Conservation (phyloP, 2,329 filamentous ascomycete genomes). For the Teratosphaeria pseudoeucalypti region DNA sequence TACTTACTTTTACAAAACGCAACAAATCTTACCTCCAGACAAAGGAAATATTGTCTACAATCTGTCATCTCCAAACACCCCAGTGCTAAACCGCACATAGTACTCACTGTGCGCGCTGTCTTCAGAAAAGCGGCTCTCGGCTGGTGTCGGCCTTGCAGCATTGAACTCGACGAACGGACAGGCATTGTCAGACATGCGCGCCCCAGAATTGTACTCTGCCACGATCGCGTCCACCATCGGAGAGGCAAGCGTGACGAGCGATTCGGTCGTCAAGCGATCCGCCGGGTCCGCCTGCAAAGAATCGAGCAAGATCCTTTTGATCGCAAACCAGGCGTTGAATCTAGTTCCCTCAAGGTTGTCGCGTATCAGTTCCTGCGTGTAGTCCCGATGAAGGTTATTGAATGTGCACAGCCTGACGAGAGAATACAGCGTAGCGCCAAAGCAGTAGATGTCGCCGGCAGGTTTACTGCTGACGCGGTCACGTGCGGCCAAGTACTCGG, state of each 20-base stretch:
- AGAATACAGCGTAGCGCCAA: constrained; percentile 15
- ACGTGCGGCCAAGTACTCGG: not conserved
- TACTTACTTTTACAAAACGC: not conserved
- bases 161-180: not conserved
- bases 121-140: not conserved
- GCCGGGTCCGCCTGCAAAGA: not conserved
- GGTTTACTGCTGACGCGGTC: constrained; percentile 6
- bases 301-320: not conserved
- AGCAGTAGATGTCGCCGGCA: constrained; percentile 15
- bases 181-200: not conserved
- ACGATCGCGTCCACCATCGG: not conserved
- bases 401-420: constrained; percentile 6
- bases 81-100: not conserved
- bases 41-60: not conserved
- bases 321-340: not conserved
- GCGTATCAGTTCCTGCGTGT: not conserved
- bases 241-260: not conserved
- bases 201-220: not conserved
- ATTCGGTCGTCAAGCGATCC: not conserved
- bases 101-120: not conserved
- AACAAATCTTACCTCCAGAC: not conserved
- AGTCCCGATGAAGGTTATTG: not conserved
- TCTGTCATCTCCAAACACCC: not conserved
- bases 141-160: not conserved
- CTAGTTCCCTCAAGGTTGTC: not conserved